Evolutionary conservation across 495 filamentous ascomycete genomes (phyloP).

Genomic region (Parmelia sp.): DNA sequence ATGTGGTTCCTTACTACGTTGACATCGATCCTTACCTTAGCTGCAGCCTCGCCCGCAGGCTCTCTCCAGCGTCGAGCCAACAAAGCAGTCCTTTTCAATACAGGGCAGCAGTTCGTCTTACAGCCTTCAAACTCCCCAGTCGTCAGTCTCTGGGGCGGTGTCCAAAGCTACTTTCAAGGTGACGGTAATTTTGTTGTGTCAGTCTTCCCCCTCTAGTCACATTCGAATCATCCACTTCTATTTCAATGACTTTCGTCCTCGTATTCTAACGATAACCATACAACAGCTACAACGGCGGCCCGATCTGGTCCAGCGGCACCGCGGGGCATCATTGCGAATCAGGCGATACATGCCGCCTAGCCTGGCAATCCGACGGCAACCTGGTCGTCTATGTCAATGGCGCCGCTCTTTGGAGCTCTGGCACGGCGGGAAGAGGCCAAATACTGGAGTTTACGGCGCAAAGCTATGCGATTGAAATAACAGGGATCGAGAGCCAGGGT

Average conservation of each 20-base stretch:
- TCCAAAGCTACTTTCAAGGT: neutral
- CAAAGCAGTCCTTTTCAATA: neutral
- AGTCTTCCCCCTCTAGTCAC: neutral
- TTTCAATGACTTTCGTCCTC: too few species aligned
- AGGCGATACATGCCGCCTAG: neutral
- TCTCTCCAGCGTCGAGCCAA: neutral
- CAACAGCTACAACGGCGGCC: neutral
- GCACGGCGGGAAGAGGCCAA: neutral
- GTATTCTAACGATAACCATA: neutral
- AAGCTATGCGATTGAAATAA: neutral
- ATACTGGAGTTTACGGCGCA: neutral
- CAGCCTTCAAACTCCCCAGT: neutral
- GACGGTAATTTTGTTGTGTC: neutral
- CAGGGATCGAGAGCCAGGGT: neutral
- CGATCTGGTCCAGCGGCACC: slow-evolving; percentile 1
- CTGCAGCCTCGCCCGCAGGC: neutral
- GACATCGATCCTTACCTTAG: neutral
- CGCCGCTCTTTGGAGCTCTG: neutral
- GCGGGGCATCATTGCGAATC: neutral
- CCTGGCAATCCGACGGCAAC: neutral
- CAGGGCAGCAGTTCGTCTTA: neutral
- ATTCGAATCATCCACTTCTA: neutral
- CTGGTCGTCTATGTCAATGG: neutral
- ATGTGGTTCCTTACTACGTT: neutral
- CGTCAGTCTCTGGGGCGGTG: neutral